Base-by-base conservation (phyloP, 2,329 filamentous ascomycete genomes). In the Cercospora sesami region DNA sequence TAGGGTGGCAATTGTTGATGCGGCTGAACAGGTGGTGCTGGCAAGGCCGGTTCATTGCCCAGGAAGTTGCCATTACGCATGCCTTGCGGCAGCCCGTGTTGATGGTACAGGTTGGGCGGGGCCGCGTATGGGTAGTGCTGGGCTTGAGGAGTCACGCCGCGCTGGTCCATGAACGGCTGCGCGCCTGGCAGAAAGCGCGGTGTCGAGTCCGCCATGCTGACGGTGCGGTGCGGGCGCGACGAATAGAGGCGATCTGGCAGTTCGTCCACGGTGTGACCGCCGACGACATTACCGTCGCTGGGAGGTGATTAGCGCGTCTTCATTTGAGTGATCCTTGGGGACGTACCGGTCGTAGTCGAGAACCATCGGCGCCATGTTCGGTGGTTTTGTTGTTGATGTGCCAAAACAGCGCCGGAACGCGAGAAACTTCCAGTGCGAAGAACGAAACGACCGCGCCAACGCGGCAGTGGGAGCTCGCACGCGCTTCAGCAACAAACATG, bases 241-340 rank as follows among this genome's bases (percentile, higher is more conserved):
- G 28, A 18, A 23, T 45, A 58, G 12, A 65, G 26, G 16, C 60
- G 68, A 21, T 66, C 42, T 12, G 64, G 67, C 1, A 72, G 58
- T 53, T 61, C 59, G 42, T 70, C 61, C 30, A 72, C 65, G n/a
- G 53, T 57, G 39, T 68, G 71, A 4, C 65, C 71, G 67, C 71
- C 71, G 31, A 68, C 58, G 60, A 68, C 67, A 58, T 69, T 69
- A 48, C 71, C 71, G 60, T 71, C 42, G 57, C 69, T 65, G 63
- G 23, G 42, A 39, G 60, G 42, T 51, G 42, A 58, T 69, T 55
- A 69, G 59, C 30, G 23, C 16, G 30, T 36, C 14, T 36, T 33
- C 30, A 33, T 30, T 30, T 21, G 26, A n/a, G 16, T 12, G 30
- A 23, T 6, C 28, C 8, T 48, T 18, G n/a, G n/a, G 16, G 26